A percentile compares a stretch with the other conserved stretches of the same genome.
Conservation (phyloP, 352 stramenopile genomes). For the Pythium dissotocum region DNA sequence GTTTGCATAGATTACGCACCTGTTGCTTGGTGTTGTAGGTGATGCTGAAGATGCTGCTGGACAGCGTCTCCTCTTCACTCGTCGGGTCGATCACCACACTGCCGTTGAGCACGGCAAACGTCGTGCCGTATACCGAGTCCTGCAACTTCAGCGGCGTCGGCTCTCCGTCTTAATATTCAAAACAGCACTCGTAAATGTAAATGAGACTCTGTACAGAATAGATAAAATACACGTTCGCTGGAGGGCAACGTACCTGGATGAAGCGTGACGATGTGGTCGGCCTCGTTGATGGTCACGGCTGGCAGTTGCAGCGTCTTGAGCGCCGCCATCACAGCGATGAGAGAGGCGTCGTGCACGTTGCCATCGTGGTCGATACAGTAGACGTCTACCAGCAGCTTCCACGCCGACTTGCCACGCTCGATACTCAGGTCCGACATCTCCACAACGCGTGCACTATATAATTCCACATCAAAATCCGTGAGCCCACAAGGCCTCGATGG, state of each 20-base stretch:
- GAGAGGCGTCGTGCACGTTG: conserved; percentile 73
- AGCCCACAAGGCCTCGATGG: too few relatives aligned
- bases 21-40: conserved; percentile 63
- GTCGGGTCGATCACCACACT: conserved; percentile 71
- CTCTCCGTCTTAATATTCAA: conserved; percentile 42
- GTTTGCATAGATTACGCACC: conserved; percentile 33
- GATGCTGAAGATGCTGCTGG: conserved; percentile 57
- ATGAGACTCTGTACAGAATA: too few relatives aligned
- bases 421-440: conserved; percentile 81
- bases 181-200: not conserved
- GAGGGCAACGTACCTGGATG: conserved; percentile 39
- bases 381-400: conserved; percentile 82
- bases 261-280: conserved; percentile 71
- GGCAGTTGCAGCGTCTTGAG: conserved; percentile 68
- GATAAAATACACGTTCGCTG: not conserved
- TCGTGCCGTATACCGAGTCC: conserved; percentile 59
- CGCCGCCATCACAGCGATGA: conserved; percentile 70
- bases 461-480: not conserved
- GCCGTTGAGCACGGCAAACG: conserved; percentile 63
- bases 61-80: conserved; percentile 67
- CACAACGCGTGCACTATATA: conserved; percentile 61
- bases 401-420: conserved; percentile 70
- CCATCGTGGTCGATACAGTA: conserved; percentile 83
- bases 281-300: conserved; percentile 59
- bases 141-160: conserved; percentile 53